phyloP scores from a whole-genome alignment of 1,284 basidiomycete genomes.

The Mycena citricolor region DNA sequence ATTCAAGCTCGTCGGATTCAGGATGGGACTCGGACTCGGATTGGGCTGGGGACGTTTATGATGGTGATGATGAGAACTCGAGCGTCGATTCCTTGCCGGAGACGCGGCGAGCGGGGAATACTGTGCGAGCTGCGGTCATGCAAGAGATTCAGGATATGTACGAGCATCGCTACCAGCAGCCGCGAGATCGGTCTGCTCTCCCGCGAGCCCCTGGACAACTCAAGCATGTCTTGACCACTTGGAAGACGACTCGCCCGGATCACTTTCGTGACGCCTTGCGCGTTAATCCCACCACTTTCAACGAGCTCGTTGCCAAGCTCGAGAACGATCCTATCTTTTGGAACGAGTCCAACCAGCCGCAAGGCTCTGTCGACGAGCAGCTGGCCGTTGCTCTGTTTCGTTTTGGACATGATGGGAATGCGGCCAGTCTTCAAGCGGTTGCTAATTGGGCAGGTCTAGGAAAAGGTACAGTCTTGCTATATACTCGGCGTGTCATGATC shows the following conservation, averaged over 20 bases:
- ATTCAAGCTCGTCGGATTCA: neutral
- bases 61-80: conserved; percentile 3
- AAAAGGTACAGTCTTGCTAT: conserved; percentile 32
- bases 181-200: conserved; percentile 2
- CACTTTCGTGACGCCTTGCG: conserved; percentile 11
- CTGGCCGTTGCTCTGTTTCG: conserved; percentile 34
- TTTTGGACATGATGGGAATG: conserved; percentile 37
- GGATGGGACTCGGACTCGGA: neutral
- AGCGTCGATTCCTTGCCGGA: neutral
- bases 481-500: conserved; percentile 17
- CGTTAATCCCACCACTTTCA: conserved; percentile 11
- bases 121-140: neutral
- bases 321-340: conserved; percentile 9
- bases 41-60: neutral
- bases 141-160: conserved; percentile 7
- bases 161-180: conserved; percentile 6
- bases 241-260: conserved; percentile 1
- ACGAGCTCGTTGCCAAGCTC: conserved; percentile 4
- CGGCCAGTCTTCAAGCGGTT: conserved; percentile 27
- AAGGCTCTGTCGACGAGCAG: conserved; percentile 29
- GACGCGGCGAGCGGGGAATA: neutral
- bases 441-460: conserved; percentile 31
- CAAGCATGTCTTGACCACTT: conserved; percentile 5
- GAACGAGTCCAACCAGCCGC: conserved; percentile 9
- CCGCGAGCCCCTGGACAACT: conserved; percentile 7